phyloP scores from a whole-genome alignment of 331 rosid species.

The Cucumis variabilis region DNA sequence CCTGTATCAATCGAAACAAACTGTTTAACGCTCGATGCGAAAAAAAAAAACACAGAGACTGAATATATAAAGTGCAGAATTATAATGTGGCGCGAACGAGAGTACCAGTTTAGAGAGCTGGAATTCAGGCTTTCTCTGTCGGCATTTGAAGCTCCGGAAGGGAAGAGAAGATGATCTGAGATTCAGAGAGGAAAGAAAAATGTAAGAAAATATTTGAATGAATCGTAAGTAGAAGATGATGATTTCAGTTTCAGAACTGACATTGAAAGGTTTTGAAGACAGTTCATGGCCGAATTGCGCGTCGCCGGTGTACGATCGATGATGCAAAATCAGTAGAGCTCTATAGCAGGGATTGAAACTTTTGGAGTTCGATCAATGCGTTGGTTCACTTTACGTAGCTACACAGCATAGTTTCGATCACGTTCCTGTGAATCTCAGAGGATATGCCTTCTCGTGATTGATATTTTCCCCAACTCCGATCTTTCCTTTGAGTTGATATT shows the following conservation, averaged over 20 bases:
- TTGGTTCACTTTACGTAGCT: not conserved
- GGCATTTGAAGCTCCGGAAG: conserved; percentile 44
- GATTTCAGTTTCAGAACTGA: conserved; percentile 22
- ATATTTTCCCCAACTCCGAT: not conserved
- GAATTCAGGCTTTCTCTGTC: conserved; percentile 45
- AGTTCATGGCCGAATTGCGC: conserved; percentile 52
- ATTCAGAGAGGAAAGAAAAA: conserved; percentile 19
- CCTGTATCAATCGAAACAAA: conserved; percentile 41
- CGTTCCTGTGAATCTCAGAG: conserved; percentile 21
- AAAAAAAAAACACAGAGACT: not conserved
- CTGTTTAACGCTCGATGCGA: not conserved
- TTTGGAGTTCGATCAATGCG: not conserved
- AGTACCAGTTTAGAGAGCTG: conserved; percentile 47
- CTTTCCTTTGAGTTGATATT: not conserved
- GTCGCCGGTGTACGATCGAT: not conserved
- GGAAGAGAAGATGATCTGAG: conserved; percentile 66
- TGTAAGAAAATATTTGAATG: not conserved
- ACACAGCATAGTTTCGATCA: not conserved
- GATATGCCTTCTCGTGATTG: conserved; percentile 17
- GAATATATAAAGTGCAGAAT: not conserved
- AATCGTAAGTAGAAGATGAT: not conserved
- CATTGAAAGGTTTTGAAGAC: conserved; percentile 71
- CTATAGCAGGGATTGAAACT: not conserved
- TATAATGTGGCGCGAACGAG: conserved; percentile 5
- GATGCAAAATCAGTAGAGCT: not conserved